These are phyloP conservation scores for Cynara cardunculus DNA, from an alignment of 129 eudicot species.

Conservation along the genomic window DNA sequence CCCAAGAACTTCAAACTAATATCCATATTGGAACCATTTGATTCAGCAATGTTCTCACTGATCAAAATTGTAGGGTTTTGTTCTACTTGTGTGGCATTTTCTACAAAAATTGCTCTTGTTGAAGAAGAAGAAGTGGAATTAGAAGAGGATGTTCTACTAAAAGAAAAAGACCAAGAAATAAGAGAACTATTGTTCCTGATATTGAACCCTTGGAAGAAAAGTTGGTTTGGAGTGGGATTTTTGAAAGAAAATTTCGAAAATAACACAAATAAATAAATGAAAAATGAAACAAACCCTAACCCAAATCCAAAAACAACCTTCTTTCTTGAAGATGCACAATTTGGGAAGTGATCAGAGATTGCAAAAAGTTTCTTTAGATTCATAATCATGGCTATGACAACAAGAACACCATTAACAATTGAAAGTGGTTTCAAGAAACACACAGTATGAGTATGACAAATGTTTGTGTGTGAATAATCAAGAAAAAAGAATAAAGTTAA, in stretches of 20 bases:
- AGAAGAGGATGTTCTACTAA: constrained; percentile 24
- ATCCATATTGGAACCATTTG: constrained; percentile 26
- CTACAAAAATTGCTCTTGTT: constrained; percentile 8
- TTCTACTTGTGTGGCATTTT: constrained; percentile 32
- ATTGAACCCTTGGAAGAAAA: constrained; percentile 43
- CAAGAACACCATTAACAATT: constrained; percentile 13
- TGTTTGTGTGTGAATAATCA: constrained; percentile 9
- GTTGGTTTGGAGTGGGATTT: constrained; percentile 36
- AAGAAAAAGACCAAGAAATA: constrained; percentile 47
- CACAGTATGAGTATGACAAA: background rate
- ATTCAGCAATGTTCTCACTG: constrained; percentile 19
- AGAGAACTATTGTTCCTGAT: constrained; percentile 31
- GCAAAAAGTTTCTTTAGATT: constrained; percentile 44
- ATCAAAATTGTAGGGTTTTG: constrained; percentile 22
- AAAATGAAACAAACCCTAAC: constrained; percentile 42
- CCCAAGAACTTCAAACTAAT: constrained; percentile 19
- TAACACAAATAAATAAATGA: constrained; percentile 36
- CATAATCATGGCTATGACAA: constrained; percentile 42
- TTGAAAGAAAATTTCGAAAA: constrained; percentile 42
- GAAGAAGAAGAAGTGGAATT: constrained; percentile 11
- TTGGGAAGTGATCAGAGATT: constrained; percentile 45
- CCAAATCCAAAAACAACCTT: constrained; percentile 67
- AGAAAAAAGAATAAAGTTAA: constrained; percentile 13
- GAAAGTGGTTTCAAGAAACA: constrained; percentile 9
- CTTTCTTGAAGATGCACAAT: constrained; percentile 43